Evolutionary conservation across 1,284 basidiomycete genomes (phyloP).

Genomic region (Athelia psychrophila): DNA sequence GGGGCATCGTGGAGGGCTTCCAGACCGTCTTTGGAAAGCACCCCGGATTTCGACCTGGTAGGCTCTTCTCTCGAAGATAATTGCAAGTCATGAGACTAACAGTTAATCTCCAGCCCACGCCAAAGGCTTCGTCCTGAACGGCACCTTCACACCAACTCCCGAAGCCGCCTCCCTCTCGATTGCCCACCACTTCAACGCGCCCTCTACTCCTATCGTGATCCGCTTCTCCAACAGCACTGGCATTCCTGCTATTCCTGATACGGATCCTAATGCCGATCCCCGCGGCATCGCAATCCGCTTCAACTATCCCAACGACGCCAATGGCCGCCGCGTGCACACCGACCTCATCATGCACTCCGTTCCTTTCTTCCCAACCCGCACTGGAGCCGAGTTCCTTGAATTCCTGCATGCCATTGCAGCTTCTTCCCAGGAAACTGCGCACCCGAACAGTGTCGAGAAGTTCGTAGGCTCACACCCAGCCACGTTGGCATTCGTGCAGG

Average conservation of each 20-base stretch:
- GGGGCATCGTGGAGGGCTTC: slow-evolving; percentile 13
- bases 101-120: slow-evolving; percentile 16
- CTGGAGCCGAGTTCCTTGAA: slow-evolving; percentile 14
- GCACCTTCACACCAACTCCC: slow-evolving; percentile 11
- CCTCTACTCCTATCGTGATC: slow-evolving; percentile 12
- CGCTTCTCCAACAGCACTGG: slow-evolving; percentile 18
- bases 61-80: too few relatives aligned
- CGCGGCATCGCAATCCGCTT: slow-evolving; percentile 16
- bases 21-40: slow-evolving; percentile 14
- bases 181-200: slow-evolving; percentile 12
- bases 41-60: slow-evolving; percentile 15
- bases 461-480: slow-evolving; percentile 14
- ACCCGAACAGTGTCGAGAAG: slow-evolving; percentile 10
- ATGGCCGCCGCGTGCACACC: slow-evolving; percentile 14
- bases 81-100: too few relatives aligned
- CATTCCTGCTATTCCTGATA: slow-evolving; percentile 15
- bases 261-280: slow-evolving; percentile 15
- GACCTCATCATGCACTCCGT: slow-evolving; percentile 14
- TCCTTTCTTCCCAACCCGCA: slow-evolving; percentile 13
- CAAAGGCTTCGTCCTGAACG: slow-evolving; percentile 13
- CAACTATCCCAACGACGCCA: slow-evolving; percentile 1
- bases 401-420: slow-evolving; percentile 13
- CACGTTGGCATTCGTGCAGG: slow-evolving; percentile 13
- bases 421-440: not conserved
- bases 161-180: slow-evolving; percentile 12